Evolutionary conservation across 345 rosid genomes (phyloP).

Genomic region (Turnera subulata): DNA sequence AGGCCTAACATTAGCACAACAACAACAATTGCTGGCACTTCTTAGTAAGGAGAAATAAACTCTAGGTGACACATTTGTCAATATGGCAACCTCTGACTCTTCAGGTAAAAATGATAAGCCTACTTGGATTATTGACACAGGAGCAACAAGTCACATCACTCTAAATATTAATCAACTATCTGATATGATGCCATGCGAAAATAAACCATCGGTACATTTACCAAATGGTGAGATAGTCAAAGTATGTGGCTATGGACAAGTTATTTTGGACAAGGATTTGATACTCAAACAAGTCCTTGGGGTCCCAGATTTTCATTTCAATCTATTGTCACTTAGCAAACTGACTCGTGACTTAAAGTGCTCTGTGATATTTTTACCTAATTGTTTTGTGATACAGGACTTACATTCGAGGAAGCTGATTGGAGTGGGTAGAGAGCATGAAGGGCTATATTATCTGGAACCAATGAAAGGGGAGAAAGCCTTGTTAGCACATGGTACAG

Average conservation of each 20-base stretch:
- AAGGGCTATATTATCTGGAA: slow-evolving; percentile 5
- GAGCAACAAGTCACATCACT: not conserved
- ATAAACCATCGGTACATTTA: not conserved
- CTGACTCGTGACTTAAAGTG: not conserved
- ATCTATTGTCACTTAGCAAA: not conserved
- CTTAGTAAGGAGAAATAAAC: not conserved
- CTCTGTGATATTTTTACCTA: not conserved
- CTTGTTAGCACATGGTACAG: not conserved
- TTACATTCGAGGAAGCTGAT: slow-evolving; percentile 15
- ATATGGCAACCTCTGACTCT: not conserved
- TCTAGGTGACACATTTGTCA: not conserved
- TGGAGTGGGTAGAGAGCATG: slow-evolving; percentile 2
- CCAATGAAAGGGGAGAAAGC: not conserved
- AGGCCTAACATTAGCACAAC: not conserved
- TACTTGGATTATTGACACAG: not conserved
- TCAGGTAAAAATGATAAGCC: not conserved
- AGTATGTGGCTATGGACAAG: not conserved
- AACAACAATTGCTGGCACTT: not conserved
- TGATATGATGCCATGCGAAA: too few relatives aligned
- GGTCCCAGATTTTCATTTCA: not conserved
- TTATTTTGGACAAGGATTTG: not conserved
- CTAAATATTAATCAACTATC: not conserved
- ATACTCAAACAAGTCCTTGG: not conserved
- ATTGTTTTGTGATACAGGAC: not conserved
- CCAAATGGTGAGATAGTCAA: not conserved